Evolutionary conservation across 805 yeast species (phyloP), one percentile per base, ranked within the genome.

Genomic region (Candida adriatica): DNA sequence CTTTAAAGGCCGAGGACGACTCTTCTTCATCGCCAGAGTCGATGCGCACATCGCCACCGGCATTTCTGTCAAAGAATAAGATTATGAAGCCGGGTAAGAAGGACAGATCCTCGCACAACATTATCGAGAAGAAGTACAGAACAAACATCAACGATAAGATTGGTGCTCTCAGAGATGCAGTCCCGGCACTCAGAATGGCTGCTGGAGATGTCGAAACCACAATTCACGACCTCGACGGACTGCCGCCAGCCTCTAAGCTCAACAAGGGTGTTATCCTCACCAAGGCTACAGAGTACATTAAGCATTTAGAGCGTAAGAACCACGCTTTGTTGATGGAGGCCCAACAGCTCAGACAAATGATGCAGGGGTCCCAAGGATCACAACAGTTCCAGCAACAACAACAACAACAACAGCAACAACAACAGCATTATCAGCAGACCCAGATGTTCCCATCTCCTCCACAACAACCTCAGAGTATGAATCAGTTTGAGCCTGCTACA

Each of bases 71-170:
- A 13, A 20, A 18, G 25, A 29, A 23, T 25, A 46, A 40, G 27
- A 52, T 62, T 13, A 31, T 60, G 5, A 74, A 72, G 43, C 70
- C 74, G 5, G 24, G 20, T 13, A 65, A 59, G 39, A 64, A 63
- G 37, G 70, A 69, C 34, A 70, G 79, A 55, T 66, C 77, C 1
- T 70, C 84, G 6, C 94, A 83, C 57, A 83, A 82, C 49, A 74
- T 80, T 65, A 78, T 83, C 43, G 94, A 84, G 51, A 82, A 82
- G 58, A 77, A 80, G 49, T 84, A 84, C 56, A 58, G 94, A 44
- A 78, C 83, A 14, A 82, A 83, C 48, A 79, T 83, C 43, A 83
- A 81, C 48, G 64, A 79, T 33, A 79, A 77, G 53, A 81, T 83
- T 28, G 43, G 71, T 20, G 79, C 77, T 26, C 66, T 83, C 19